Conservation (phyloP, 2,329 filamentous ascomycete genomes). For the Colletotrichum sojae region DNA sequence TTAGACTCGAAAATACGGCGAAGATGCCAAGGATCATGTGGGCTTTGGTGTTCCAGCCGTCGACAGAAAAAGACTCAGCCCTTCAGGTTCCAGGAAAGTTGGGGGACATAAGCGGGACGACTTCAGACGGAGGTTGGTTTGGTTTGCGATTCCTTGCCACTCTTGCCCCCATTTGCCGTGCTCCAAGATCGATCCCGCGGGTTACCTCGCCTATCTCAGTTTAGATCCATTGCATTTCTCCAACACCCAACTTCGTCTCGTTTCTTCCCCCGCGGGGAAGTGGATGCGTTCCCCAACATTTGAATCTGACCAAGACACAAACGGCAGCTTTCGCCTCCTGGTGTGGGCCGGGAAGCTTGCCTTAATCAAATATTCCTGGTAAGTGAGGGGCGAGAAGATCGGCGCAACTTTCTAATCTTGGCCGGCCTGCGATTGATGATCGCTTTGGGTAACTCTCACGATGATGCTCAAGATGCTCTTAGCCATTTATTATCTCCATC, state of each 20-base stretch:
- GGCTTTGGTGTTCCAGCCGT: slow-evolving; percentile 24
- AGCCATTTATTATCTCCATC: slow-evolving; percentile 18
- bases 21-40: not conserved
- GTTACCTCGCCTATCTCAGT: slow-evolving; percentile 28
- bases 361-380: not conserved
- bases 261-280: slow-evolving; percentile 34
- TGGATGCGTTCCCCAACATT: slow-evolving; percentile 30
- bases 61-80: slow-evolving; percentile 10
- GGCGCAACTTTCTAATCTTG: not conserved
- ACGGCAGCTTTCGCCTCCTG: not conserved
- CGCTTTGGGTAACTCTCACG: slow-evolving; percentile 10
- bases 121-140: not conserved
- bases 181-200: slow-evolving; percentile 25
- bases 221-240: not conserved
- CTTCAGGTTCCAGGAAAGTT: not conserved
- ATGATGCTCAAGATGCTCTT: not conserved
- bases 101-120: slow-evolving; percentile 10
- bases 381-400: not conserved
- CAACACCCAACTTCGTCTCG: not conserved
- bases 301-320: not conserved
- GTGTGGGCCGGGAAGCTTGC: slow-evolving; percentile 9
- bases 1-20: not conserved
- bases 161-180: not conserved
- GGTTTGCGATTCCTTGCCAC: not conserved
- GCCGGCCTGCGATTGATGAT: not conserved